These are phyloP conservation scores for Cystobasidium pallidum DNA, from an alignment of 1,284 basidiomycete genomes.

Conservation along the genomic window DNA sequence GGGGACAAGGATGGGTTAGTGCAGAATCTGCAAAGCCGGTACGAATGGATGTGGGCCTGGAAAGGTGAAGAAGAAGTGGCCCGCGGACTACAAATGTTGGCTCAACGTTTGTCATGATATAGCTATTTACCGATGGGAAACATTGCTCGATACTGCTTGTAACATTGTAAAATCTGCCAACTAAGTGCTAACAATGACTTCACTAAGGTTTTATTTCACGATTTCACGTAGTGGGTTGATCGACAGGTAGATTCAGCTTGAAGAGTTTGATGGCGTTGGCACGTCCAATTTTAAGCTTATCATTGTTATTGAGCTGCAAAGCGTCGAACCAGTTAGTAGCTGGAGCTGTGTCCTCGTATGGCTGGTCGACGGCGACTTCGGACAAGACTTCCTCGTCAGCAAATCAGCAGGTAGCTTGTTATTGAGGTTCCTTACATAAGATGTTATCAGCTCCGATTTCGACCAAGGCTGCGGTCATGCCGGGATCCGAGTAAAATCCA, in stretches of 20 bases:
- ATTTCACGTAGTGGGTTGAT: neutral
- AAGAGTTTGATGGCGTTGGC: constrained; percentile 23
- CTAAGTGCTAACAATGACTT: no score
- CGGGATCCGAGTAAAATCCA: constrained; percentile 30
- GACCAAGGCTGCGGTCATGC: constrained; percentile 28
- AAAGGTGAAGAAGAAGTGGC: constrained; percentile 30
- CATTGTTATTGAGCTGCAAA: constrained; percentile 30
- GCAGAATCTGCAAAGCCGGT: constrained; percentile 32
- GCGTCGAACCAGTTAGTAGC: constrained; percentile 33
- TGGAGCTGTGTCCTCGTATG: constrained; percentile 23
- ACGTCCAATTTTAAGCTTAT: constrained; percentile 27
- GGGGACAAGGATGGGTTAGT: constrained; percentile 22
- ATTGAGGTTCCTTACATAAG: constrained; percentile 9
- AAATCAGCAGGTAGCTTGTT: neutral
- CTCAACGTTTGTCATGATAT: constrained; percentile 4
- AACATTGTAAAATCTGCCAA: no score
- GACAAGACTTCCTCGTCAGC: neutral
- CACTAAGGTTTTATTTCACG: no score
- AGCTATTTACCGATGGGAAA: no score
- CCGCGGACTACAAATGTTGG: neutral
- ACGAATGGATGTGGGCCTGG: constrained; percentile 42
- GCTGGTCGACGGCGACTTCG: constrained; percentile 27
- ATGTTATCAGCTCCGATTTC: constrained; percentile 34
- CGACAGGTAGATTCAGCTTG: constrained; percentile 21
- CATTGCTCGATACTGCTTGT: no score